Percentiles rank a stretch among this genome's conserved stretches.
Evolutionary conservation across 2,329 filamentous ascomycete species (phyloP).

Genomic region (Pseudomassariella vexata): DNA sequence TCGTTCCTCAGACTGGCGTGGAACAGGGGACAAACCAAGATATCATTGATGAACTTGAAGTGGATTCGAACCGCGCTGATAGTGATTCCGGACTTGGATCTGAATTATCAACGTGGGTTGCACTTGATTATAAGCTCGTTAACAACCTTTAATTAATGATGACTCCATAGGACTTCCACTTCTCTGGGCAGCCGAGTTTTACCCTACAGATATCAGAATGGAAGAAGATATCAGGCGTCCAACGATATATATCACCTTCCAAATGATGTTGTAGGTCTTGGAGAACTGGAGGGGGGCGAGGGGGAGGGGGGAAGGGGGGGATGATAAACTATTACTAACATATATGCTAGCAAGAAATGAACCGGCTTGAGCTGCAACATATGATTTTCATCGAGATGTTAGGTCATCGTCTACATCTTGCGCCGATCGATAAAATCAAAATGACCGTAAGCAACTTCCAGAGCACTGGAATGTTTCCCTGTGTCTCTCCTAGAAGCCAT

Average conservation of each 20-base stretch:
- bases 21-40: too few relatives aligned
- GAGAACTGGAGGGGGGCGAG: too few relatives aligned
- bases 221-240: conserved; percentile 12
- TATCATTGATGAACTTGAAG: conserved; percentile 8
- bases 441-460: conserved; percentile 9
- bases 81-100: conserved; percentile 13
- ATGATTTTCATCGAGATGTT: conserved; percentile 13
- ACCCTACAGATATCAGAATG: conserved; percentile 12
- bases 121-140: not conserved
- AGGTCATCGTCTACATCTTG: conserved; percentile 12
- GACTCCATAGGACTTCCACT: conserved; percentile 10
- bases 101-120: conserved; percentile 13
- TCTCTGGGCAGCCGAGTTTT: conserved; percentile 10
- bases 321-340: too few relatives aligned
- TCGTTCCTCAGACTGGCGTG: conserved; percentile 1
- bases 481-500: too few relatives aligned
- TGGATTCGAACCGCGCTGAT: conserved; percentile 11
- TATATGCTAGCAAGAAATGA: conserved; percentile 12
- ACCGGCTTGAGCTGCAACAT: conserved; percentile 15
- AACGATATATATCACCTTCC: conserved; percentile 14
- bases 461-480: conserved; percentile 7
- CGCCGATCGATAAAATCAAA: conserved; percentile 10
- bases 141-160: not conserved
- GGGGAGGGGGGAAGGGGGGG: too few relatives aligned
- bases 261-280: conserved; percentile 14